Evolutionary conservation across 2,329 filamentous ascomycete species (phyloP), one percentile per base, ranked within the genome.

Genomic region (Aureobasidium leucospermi): DNA sequence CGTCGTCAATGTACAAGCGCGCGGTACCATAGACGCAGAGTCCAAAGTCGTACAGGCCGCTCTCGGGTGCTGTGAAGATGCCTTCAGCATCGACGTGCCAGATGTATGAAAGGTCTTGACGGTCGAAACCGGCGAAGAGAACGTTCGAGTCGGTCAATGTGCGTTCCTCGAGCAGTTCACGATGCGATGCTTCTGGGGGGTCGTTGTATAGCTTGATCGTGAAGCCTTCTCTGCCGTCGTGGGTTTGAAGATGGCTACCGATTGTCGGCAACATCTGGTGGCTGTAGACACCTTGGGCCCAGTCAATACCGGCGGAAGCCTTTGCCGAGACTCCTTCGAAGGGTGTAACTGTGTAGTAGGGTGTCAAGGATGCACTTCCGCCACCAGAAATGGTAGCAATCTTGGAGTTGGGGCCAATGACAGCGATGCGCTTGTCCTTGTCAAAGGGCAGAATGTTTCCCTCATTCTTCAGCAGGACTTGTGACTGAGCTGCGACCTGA

Each of bases 1-100:
- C 42, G 34, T 16, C 51, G 16, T 60, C 49, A 13, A 57, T 28
- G 36, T 42, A 60, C 3, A 56, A 31, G 8, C 31, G 36, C 6
- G 45, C 57, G 3, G 57, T 48, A 15, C 57, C 86, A 42, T 80
- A 80, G 6, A 88, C 85, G 5, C 83, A 81, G 29, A 87, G 75
- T 15, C 84, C 82, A 60, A 89, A 81, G 67, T 88, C 84, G 69
- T 84, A 88, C 1, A 78, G 73, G 45, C 79, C 79, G 63, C 83
- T 81, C 63, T 85, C 81, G 3, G 85, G 80, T 1, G 85, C 79
- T 1, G 81, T 80, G 52, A 86, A 78, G 2, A 74, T 78, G 19
- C 83, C 84, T 63, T 87, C 84, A 8, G 76, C 68, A 46, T 74
- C 72, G 19, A 70, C 71, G 60, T 74, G 77, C 67, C 71, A 77